A percentile compares a stretch with the other conserved stretches of the same genome.
Evolutionary conservation across 257 asterid species (phyloP).

Genomic region (Mentha longifolia): DNA sequence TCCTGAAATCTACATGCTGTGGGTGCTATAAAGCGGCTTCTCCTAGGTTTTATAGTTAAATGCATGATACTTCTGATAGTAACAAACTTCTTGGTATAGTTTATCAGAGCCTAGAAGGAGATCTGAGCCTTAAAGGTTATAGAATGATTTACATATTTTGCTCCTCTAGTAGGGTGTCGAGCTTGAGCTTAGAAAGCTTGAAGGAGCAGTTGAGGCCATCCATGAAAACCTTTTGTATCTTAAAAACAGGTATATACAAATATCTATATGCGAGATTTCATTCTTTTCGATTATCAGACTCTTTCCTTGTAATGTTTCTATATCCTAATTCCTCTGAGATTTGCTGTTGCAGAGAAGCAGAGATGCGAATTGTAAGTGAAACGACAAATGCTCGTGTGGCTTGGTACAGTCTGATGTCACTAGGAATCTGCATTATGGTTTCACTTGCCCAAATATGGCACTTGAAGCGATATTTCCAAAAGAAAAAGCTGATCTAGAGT

Average conservation of each 20-base stretch:
- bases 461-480: constrained; percentile 76
- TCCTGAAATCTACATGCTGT: not conserved
- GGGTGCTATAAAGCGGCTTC: not conserved
- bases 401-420: constrained; percentile 80
- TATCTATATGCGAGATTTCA: not conserved
- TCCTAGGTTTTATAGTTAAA: constrained; percentile 1
- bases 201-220: constrained; percentile 92
- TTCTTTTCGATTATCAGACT: not conserved
- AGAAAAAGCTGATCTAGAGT: constrained; percentile 86
- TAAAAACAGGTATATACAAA: constrained; percentile 59
- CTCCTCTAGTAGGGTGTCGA: constrained; percentile 69
- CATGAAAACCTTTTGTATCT: constrained; percentile 82
- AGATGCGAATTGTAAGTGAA: constrained; percentile 81
- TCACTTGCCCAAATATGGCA: constrained; percentile 64
- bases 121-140: constrained; percentile 17
- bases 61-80: not conserved
- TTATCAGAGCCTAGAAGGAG: not conserved
- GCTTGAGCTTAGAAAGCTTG: constrained; percentile 79
- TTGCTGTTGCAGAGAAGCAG: constrained; percentile 70
- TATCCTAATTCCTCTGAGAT: constrained; percentile 14
- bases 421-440: constrained; percentile 75
- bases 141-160: constrained; percentile 29
- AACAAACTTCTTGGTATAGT: constrained; percentile 9
- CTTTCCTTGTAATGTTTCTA: constrained; percentile 1
- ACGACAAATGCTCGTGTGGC: constrained; percentile 81